These are phyloP conservation scores for Canavalia gladiata DNA, from an alignment of 306 rosid species.

Conservation along the genomic window DNA sequence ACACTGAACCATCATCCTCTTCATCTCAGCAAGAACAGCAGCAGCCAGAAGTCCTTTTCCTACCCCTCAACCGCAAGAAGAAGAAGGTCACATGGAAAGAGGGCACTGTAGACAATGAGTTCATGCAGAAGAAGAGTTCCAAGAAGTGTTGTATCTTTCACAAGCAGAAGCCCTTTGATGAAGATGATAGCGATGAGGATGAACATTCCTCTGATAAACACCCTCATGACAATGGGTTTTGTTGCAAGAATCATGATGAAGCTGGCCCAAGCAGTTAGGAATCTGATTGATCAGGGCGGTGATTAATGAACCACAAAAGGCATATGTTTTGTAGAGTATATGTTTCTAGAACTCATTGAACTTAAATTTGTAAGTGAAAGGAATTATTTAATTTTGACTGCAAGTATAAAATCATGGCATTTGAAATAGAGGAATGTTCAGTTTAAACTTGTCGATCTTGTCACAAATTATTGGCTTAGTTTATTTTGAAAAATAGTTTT, in stretches of 20 bases:
- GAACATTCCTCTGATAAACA: conserved; percentile 49
- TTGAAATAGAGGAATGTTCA: background rate
- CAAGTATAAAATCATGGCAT: conserved; percentile 2
- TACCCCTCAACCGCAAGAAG: conserved; percentile 85
- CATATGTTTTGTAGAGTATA: conserved; percentile 24
- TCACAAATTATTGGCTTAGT: background rate
- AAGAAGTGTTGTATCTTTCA: conserved; percentile 97
- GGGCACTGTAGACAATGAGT: conserved; percentile 95
- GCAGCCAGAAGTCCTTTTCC: conserved; percentile 66
- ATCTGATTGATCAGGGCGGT: conserved; percentile 15
- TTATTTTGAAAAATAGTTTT: background rate
- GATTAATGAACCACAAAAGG: conserved; percentile 18
- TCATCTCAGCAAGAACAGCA: conserved; percentile 61
- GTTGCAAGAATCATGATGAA: conserved; percentile 58
- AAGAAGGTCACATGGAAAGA: conserved; percentile 95
- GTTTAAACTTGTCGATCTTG: background rate
- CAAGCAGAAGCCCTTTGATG: conserved; percentile 72
- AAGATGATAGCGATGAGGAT: conserved; percentile 86
- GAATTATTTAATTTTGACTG: conserved; percentile 15
- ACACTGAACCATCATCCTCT: conserved; percentile 54
- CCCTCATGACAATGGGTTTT: conserved; percentile 53
- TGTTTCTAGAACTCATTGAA: conserved; percentile 13
- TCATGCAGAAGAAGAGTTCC: conserved; percentile 96
- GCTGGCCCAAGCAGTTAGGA: conserved; percentile 58
- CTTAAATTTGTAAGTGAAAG: conserved; percentile 2